These are phyloP conservation scores for Aspergillus piperis DNA, from an alignment of 2,329 filamentous ascomycete genomes.

Conservation along the genomic window DNA sequence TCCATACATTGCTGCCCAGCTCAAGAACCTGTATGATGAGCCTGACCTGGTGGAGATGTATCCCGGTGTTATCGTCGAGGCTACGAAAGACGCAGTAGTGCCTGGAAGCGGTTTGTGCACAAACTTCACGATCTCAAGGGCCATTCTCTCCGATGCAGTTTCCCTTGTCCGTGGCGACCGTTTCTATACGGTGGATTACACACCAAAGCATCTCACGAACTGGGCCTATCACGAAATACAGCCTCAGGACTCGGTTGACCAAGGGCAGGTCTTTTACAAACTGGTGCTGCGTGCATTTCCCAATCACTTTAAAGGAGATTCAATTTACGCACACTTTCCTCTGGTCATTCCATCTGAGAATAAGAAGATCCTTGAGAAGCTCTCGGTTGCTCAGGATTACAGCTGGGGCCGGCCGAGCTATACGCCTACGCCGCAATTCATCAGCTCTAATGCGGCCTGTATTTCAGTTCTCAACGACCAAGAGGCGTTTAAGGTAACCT, in stretches of 20 bases:
- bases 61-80: constrained; percentile 59
- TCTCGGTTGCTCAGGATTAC: constrained; percentile 47
- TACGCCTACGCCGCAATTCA: constrained; percentile 38
- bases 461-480: constrained; percentile 46
- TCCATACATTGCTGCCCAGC: constrained; percentile 47
- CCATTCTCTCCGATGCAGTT: constrained; percentile 51
- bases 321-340: constrained; percentile 54
- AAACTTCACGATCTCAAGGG: constrained; percentile 48
- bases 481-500: constrained; percentile 50
- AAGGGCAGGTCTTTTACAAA: constrained; percentile 55
- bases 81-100: constrained; percentile 54
- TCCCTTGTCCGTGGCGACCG: constrained; percentile 49
- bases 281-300: constrained; percentile 54
- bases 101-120: constrained; percentile 53
- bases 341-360: constrained; percentile 52
- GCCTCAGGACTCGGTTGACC: constrained; percentile 47
- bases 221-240: constrained; percentile 50
- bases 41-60: constrained; percentile 60
- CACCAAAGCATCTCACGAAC: constrained; percentile 47
- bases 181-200: constrained; percentile 51
- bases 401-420: constrained; percentile 38
- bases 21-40: constrained; percentile 52
- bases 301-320: constrained; percentile 50
- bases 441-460: constrained; percentile 50
- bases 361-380: constrained; percentile 43